phyloP scores from a whole-genome alignment of 2,329 filamentous ascomycete species.

The Myriosclerotinia duriaeana region DNA sequence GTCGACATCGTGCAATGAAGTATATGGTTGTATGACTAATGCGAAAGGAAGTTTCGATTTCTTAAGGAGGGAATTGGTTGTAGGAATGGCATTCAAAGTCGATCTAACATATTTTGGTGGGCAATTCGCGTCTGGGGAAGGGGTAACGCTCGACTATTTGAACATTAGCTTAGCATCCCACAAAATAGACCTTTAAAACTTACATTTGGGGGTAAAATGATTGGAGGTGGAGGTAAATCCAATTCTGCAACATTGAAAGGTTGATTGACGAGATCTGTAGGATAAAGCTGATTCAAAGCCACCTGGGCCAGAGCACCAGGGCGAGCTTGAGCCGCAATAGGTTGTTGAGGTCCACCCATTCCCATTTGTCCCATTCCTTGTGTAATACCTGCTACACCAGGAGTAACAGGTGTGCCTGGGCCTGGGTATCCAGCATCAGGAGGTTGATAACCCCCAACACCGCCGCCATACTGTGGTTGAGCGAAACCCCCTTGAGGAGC shows the following conservation, averaged over 20 bases:
- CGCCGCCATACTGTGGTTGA: constrained; percentile 42
- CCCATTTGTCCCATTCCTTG: constrained; percentile 81
- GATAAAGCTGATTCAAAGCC: constrained; percentile 82
- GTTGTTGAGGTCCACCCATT: constrained; percentile 48
- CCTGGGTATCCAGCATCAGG: constrained; percentile 66
- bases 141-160: constrained; percentile 77
- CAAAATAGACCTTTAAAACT: constrained; percentile 44
- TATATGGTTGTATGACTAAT: constrained; percentile 94
- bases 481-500: constrained; percentile 41
- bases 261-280: constrained; percentile 86
- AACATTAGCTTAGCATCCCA: constrained; percentile 43
- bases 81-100: constrained; percentile 90
- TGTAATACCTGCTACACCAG: constrained; percentile 68
- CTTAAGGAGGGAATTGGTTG: constrained; percentile 88
- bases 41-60: constrained; percentile 96
- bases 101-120: constrained; percentile 92
- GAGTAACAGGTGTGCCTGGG: constrained; percentile 44
- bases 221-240: constrained; percentile 85
- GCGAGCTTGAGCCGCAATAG: constrained; percentile 47
- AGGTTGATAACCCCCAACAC: constrained; percentile 56
- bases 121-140: constrained; percentile 88
- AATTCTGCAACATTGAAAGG: constrained; percentile 93
- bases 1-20: constrained; percentile 86
- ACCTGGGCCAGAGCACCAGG: constrained; percentile 50
- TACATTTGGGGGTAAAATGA: constrained; percentile 89